Evolutionary conservation across 2,329 filamentous ascomycete genomes (phyloP), one percentile per base, ranked within the genome.

Genomic region (Rutstroemia sydowiana): DNA sequence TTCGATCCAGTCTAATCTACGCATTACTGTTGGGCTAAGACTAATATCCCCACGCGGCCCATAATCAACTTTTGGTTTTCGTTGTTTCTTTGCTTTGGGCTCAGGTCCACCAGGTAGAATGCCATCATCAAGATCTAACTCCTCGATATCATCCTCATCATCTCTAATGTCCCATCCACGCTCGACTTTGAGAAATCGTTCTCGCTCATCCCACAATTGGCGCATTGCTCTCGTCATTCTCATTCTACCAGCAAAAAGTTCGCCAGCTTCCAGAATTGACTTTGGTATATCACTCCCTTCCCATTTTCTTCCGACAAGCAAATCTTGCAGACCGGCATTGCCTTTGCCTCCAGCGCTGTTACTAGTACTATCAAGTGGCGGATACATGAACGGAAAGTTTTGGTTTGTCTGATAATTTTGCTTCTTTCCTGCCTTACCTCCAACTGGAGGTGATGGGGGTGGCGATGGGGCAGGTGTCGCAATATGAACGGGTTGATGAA

Each of bases 331-430:
- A 39, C 87, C 87, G 5, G 90, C 87, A 18, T 78, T 80, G 11
- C 91, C 91, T 66, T 95, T 96, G 1, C 92, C 92, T 46, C 93
- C 92, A 34, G 92, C 84, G 60, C 85, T 87, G 65, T 95, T 95
- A 69, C 90, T 95, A 21, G 82, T 85, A 56, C 84, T 85, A 68
- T 96, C 92, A 16, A 96, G 73, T 1, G 93, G 93, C 2, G 93
- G 93, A 61, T 98, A 98, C 72, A 98, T 83, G 65, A 98, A 97
- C 0, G 93, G 93, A 59, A 98, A 97, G 65, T 96, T 93, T 63
- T 98, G 93, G 65, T 98, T 98, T 0, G 93, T 98, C 68, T 98
- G 93, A 63, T 98, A 98, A 61, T 97, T 98, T 65, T 98, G 93
- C 66, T 98, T 98, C 75, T 98, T 98, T 1, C 87, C 91, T 48